These are phyloP conservation scores for Pythium aquatile DNA, from an alignment of 352 stramenopile genomes.

Conservation along the genomic window DNA sequence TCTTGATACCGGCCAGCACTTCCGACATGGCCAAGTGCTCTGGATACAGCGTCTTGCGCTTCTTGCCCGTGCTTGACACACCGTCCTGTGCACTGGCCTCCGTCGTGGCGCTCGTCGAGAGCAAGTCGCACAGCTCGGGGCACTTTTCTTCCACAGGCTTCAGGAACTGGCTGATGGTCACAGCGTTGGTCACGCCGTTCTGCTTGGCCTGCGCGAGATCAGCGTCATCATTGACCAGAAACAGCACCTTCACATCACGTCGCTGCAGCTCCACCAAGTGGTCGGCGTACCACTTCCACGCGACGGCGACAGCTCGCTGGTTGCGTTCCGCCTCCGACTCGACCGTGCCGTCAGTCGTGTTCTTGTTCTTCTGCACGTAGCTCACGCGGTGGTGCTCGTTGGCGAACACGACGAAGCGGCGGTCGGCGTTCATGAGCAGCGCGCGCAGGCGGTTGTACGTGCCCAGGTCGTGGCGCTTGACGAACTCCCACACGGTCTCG, in stretches of 20 bases:
- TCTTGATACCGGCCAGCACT: slow-evolving; percentile 83
- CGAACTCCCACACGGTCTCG: slow-evolving; percentile 90
- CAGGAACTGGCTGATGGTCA: slow-evolving; percentile 64
- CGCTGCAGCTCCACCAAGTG: slow-evolving; percentile 59
- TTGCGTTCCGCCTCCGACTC: slow-evolving; percentile 83
- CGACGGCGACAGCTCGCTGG: slow-evolving; percentile 77
- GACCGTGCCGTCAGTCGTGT: slow-evolving; percentile 10
- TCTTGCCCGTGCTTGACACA: slow-evolving; percentile 30
- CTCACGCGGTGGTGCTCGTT: slow-evolving; percentile 91
- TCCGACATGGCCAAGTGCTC: slow-evolving; percentile 78
- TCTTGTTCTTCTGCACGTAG: slow-evolving; percentile 61
- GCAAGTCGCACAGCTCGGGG: slow-evolving; percentile 60
- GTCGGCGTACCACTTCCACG: slow-evolving; percentile 74
- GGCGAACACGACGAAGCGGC: slow-evolving; percentile 91
- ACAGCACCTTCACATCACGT: slow-evolving; percentile 45
- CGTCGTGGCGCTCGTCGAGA: slow-evolving; percentile 35
- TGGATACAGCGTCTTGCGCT: slow-evolving; percentile 62
- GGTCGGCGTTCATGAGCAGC: slow-evolving; percentile 79
- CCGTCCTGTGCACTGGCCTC: slow-evolving; percentile 18
- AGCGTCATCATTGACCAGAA: slow-evolving; percentile 64
- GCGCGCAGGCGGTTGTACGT: slow-evolving; percentile 88
- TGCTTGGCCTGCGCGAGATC: slow-evolving; percentile 47
- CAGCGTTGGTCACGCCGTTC: slow-evolving; percentile 45
- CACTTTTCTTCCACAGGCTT: slow-evolving; percentile 42
- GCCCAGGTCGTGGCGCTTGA: slow-evolving; percentile 85